Evolutionary conservation across 1,284 basidiomycete genomes (phyloP).

Genomic region (Ganoderma resinaceum): DNA sequence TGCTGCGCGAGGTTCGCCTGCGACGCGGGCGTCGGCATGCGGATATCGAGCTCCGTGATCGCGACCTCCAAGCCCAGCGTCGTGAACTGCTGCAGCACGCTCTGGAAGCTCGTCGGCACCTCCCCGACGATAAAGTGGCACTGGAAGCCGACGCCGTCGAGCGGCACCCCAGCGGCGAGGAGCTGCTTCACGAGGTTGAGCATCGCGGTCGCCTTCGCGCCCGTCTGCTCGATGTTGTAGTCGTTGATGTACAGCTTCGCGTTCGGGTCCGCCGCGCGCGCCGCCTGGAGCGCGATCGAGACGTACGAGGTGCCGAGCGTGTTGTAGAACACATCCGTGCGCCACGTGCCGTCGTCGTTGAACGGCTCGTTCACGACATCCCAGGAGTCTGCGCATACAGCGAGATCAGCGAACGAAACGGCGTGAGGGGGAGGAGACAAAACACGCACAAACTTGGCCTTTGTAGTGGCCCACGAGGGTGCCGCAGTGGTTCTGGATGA

Average conservation of each 20-base stretch:
- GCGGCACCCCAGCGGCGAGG: slow-evolving; percentile 48
- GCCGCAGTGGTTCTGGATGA: slow-evolving; percentile 55
- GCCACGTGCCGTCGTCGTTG: slow-evolving; percentile 65
- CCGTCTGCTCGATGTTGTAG: slow-evolving; percentile 50
- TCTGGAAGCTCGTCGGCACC: slow-evolving; percentile 46
- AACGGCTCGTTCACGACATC: slow-evolving; percentile 58
- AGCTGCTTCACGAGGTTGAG: slow-evolving; percentile 53
- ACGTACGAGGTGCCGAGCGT: slow-evolving; percentile 54
- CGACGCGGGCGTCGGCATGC: slow-evolving; percentile 57
- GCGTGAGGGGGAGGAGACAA: background rate
- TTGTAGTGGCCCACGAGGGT: slow-evolving; percentile 58
- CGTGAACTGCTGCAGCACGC: slow-evolving; percentile 54
- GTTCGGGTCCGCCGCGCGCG: slow-evolving; percentile 53
- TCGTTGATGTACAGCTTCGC: slow-evolving; percentile 58
- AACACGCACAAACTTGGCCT: slow-evolving; percentile 49
- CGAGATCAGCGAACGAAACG: background rate
- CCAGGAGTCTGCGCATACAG: slow-evolving; percentile 36
- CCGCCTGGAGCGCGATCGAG: slow-evolving; percentile 51
- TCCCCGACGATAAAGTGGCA: slow-evolving; percentile 58
- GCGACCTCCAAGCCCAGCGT: slow-evolving; percentile 61
- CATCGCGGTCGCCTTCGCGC: slow-evolving; percentile 54
- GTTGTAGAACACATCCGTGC: slow-evolving; percentile 54
- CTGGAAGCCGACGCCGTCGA: slow-evolving; percentile 59
- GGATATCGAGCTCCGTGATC: slow-evolving; percentile 62
- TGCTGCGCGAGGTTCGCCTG: slow-evolving; percentile 54